phyloP scores from a whole-genome alignment of 2,329 filamentous ascomycete genomes.

The Blastomyces gilchristii region DNA sequence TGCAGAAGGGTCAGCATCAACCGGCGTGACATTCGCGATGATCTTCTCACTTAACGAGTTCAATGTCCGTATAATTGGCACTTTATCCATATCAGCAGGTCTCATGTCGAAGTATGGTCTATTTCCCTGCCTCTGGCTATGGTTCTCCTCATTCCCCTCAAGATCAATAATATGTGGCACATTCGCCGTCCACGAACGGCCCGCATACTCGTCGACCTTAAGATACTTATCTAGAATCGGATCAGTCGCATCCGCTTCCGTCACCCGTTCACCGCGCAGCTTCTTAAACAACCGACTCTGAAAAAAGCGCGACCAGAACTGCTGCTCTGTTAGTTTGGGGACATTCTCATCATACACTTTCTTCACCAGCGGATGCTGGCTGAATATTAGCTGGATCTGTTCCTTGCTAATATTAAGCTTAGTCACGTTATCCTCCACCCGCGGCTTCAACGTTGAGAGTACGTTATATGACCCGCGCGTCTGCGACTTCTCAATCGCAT shows the following conservation, averaged over 20 bases:
- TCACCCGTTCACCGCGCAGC: slow-evolving; percentile 77
- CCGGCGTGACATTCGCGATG: slow-evolving; percentile 73
- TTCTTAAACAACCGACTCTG: slow-evolving; percentile 83
- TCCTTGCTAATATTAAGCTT: slow-evolving; percentile 81
- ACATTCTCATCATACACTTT: slow-evolving; percentile 90
- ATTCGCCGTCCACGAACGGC: slow-evolving; percentile 45
- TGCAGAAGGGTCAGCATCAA: slow-evolving; percentile 57
- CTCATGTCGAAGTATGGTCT: slow-evolving; percentile 84
- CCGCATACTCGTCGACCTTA: slow-evolving; percentile 54
- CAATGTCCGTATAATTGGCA: slow-evolving; percentile 78
- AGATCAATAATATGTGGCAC: slow-evolving; percentile 87
- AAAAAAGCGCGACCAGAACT: slow-evolving; percentile 94
- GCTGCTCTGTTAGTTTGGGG: slow-evolving; percentile 62
- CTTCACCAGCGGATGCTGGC: slow-evolving; percentile 82
- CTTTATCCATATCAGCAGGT: slow-evolving; percentile 60
- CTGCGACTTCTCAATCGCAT: slow-evolving; percentile 81
- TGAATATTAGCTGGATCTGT: slow-evolving; percentile 86
- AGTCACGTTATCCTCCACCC: slow-evolving; percentile 60
- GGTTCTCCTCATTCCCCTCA: slow-evolving; percentile 88
- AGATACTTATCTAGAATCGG: slow-evolving; percentile 78
- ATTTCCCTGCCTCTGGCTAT: slow-evolving; percentile 79
- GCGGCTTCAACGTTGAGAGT: slow-evolving; percentile 75
- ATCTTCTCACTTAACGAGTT: slow-evolving; percentile 91
- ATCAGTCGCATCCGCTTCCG: slow-evolving; percentile 66
- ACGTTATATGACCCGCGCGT: slow-evolving; percentile 88